Percentiles rank a stretch among this genome's conserved stretches.
phyloP scores from a whole-genome alignment of 106 monocot species.

The Acorus calamus region DNA sequence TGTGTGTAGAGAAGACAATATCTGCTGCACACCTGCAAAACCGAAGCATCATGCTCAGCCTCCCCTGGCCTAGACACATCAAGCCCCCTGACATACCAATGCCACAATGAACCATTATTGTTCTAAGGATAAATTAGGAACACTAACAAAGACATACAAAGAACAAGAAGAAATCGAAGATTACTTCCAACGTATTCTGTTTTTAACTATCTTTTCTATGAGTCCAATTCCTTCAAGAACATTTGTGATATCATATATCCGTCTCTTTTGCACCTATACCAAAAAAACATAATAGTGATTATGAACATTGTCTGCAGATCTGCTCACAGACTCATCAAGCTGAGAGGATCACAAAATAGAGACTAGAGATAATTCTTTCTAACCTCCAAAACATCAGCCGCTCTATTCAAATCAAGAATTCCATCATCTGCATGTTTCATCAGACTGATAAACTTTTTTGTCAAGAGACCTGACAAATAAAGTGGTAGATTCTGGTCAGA shows the following conservation, averaged over 20 bases:
- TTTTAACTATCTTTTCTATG: conserved; percentile 83
- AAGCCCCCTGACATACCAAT: conserved; percentile 37
- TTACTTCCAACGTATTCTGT: conserved; percentile 91
- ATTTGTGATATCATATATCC: conserved; percentile 96
- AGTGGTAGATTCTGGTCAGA: background rate
- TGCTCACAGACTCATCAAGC: background rate
- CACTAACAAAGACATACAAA: background rate
- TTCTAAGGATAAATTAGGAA: too few species aligned
- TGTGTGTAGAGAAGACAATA: too few species aligned
- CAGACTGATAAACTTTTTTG: conserved; percentile 79
- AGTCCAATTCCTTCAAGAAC: conserved; percentile 93
- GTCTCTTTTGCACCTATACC: conserved; percentile 73
- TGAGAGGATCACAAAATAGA: too few species aligned
- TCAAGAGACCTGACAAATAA: conserved; percentile 52
- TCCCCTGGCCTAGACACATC: conserved; percentile 44
- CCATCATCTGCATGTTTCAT: conserved; percentile 78
- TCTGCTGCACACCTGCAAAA: conserved; percentile 42
- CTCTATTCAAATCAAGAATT: conserved; percentile 86
- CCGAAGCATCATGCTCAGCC: conserved; percentile 37
- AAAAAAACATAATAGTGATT: conserved; percentile 2
- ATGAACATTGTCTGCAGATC: background rate
- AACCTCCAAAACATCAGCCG: conserved; percentile 84
- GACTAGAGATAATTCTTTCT: background rate
- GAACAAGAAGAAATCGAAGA: background rate
- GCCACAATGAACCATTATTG: too few species aligned